Evolutionary conservation across 495 filamentous ascomycete genomes (phyloP).

Genomic region (Acidiella bohemica): DNA sequence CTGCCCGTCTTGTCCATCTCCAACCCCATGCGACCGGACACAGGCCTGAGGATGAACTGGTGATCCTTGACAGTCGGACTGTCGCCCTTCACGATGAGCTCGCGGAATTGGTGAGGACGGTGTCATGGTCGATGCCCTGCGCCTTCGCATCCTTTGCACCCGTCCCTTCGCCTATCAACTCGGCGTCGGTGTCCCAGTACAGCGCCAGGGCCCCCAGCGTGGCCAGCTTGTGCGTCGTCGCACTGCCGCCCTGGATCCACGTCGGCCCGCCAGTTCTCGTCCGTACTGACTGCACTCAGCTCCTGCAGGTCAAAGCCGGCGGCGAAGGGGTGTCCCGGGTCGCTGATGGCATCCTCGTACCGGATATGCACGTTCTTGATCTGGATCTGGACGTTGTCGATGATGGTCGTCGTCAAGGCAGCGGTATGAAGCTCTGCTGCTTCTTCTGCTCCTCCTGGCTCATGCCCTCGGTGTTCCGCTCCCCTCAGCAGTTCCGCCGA

Average conservation of each 20-base stretch:
- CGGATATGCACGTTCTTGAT: slow-evolving; percentile 96
- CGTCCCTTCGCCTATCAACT: slow-evolving; percentile 62
- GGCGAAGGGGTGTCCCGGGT: slow-evolving; percentile 88
- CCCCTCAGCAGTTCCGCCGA: slow-evolving; percentile 87
- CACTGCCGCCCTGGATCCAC: slow-evolving; percentile 74
- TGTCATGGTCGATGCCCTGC: slow-evolving; percentile 52
- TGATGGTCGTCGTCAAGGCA: slow-evolving; percentile 85
- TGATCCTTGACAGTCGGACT: slow-evolving; percentile 40
- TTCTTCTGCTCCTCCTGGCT: slow-evolving; percentile 87
- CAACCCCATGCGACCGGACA: slow-evolving; percentile 80
- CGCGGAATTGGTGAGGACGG: slow-evolving; percentile 59
- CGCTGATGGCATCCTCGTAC: slow-evolving; percentile 94
- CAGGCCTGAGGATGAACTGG: slow-evolving; percentile 90
- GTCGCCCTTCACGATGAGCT: slow-evolving; percentile 60
- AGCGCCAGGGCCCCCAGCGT: slow-evolving; percentile 75
- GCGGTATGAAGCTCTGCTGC: slow-evolving; percentile 92
- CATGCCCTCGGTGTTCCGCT: slow-evolving; percentile 82
- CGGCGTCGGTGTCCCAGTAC: slow-evolving; percentile 94
- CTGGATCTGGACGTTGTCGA: slow-evolving; percentile 92
- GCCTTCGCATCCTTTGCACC: slow-evolving; percentile 50
- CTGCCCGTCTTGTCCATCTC: slow-evolving; percentile 87
- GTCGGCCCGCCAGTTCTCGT: slow-evolving; percentile 85
- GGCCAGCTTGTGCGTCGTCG: slow-evolving; percentile 81
- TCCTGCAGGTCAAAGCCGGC: slow-evolving; percentile 83
- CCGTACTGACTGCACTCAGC: slow-evolving; percentile 90